These are phyloP conservation scores for Pseudogymnoascus sp. DNA, from an alignment of 2,329 filamentous ascomycete species.

Conservation along the genomic window DNA sequence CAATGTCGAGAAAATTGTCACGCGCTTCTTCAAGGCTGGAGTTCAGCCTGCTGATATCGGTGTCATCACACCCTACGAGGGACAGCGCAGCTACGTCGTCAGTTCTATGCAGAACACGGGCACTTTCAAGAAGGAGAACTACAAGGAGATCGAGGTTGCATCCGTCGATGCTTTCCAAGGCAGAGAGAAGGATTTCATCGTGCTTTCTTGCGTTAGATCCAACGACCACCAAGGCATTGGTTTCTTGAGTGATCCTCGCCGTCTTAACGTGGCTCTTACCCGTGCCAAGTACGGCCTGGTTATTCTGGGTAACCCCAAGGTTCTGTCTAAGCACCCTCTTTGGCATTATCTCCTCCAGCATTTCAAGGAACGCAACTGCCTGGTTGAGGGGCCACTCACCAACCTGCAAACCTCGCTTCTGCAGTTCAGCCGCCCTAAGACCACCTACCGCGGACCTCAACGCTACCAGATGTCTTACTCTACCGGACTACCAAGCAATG, in stretches of 20 bases:
- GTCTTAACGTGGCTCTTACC: constrained; percentile 93
- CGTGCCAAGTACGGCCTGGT: constrained; percentile 95
- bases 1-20: constrained; percentile 98
- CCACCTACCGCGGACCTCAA: constrained; percentile 83
- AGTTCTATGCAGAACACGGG: constrained; percentile 99
- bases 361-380: constrained; percentile 93
- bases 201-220: constrained; percentile 93
- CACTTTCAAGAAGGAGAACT: constrained; percentile 95
- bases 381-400: constrained; percentile 89
- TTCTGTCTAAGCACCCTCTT: constrained; percentile 92
- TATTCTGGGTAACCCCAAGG: constrained; percentile 95
- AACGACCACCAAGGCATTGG: constrained; percentile 99
- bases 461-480: constrained; percentile 75
- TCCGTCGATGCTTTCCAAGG: constrained; percentile 98
- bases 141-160: constrained; percentile 97
- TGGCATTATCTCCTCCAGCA: constrained; percentile 95
- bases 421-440: constrained; percentile 91
- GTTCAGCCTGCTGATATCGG: constrained; percentile 92
- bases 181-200: constrained; percentile 98
- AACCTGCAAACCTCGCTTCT: constrained; percentile 94
- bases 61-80: constrained; percentile 98
- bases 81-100: constrained; percentile 95
- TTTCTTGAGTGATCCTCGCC: constrained; percentile 94
- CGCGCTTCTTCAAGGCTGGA: constrained; percentile 96
- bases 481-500: constrained; percentile 32